Evolutionary conservation across 805 yeast species (phyloP).

Genomic region (Suhomyces sp.): DNA sequence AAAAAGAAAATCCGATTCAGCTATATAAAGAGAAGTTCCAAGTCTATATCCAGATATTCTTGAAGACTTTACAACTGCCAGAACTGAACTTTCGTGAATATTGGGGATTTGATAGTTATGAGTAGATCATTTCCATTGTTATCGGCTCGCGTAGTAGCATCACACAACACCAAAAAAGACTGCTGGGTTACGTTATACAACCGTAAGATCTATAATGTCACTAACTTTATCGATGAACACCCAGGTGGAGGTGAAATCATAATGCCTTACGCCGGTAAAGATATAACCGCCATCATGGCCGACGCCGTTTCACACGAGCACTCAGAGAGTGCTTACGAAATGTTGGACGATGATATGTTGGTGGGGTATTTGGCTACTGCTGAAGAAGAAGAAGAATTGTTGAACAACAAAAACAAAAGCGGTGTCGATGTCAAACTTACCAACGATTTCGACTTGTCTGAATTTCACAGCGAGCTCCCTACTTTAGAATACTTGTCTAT

Average conservation of each 20-base stretch:
- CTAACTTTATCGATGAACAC: conserved; percentile 68
- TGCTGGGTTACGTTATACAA: conserved; percentile 81
- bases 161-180: conserved; percentile 51
- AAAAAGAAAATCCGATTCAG: not conserved
- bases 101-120: not conserved
- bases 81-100: not conserved
- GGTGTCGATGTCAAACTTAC: conserved; percentile 54
- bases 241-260: conserved; percentile 66
- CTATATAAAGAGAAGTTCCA: not conserved
- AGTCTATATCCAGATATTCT: not conserved
- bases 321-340: conserved; percentile 80
- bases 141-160: conserved; percentile 49
- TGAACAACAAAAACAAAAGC: conserved; percentile 57
- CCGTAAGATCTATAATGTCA: conserved; percentile 82
- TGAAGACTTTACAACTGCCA: not conserved
- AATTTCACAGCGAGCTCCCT: conserved; percentile 62
- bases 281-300: conserved; percentile 68
- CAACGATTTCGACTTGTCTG: conserved; percentile 31
- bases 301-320: conserved; percentile 75
- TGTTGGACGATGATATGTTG: conserved; percentile 75
- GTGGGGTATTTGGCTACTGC: conserved; percentile 82
- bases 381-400: conserved; percentile 69
- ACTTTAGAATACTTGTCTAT: conserved; percentile 68
- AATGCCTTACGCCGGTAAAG: conserved; percentile 57
- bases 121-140: conserved; percentile 53